A percentile compares a stretch with the other conserved stretches of the same genome.
These are phyloP conservation scores for Salix udensis DNA, from an alignment of 345 rosid genomes.

Conservation along the genomic window DNA sequence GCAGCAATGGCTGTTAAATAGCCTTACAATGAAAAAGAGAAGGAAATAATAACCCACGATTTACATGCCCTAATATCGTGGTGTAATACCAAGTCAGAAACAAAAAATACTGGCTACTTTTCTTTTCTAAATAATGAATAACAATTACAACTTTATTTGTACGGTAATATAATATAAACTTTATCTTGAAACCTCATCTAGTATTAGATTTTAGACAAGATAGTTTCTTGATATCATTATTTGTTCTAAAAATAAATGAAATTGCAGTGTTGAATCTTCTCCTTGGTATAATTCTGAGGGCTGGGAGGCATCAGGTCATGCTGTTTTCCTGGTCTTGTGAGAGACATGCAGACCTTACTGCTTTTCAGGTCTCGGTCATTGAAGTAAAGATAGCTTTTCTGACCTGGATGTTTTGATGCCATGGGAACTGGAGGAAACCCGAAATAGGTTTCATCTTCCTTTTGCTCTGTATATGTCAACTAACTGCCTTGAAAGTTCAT, in stretches of 20 bases:
- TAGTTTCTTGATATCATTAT: too few relatives aligned
- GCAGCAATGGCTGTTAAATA: not conserved
- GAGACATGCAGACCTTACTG: not conserved
- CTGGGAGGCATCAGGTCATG: not conserved
- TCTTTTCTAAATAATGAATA: not conserved
- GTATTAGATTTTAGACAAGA: too few relatives aligned
- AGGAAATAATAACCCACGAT: not conserved
- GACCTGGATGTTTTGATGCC: not conserved
- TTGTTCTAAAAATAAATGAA: not conserved
- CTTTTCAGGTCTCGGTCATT: conserved; percentile 7
- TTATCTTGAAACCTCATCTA: too few relatives aligned
- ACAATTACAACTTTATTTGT: not conserved
- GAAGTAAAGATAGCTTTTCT: conserved; percentile 4
- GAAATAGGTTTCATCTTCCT: conserved; percentile 24
- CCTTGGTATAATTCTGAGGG: not conserved
- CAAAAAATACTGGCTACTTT: not conserved
- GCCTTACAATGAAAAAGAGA: not conserved
- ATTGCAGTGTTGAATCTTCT: not conserved
- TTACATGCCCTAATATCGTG: not conserved
- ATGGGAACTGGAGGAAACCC: conserved; percentile 30
- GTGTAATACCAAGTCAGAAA: too few relatives aligned
- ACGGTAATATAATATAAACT: too few relatives aligned
- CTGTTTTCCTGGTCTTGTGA: not conserved
- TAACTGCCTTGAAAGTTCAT: conserved; percentile 24
- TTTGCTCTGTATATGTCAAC: conserved; percentile 35